A percentile compares a stretch with the other conserved stretches of the same genome.
These are phyloP conservation scores for Euphorbia schlechtendalii DNA, from an alignment of 441 rosid species.

Conservation along the genomic window DNA sequence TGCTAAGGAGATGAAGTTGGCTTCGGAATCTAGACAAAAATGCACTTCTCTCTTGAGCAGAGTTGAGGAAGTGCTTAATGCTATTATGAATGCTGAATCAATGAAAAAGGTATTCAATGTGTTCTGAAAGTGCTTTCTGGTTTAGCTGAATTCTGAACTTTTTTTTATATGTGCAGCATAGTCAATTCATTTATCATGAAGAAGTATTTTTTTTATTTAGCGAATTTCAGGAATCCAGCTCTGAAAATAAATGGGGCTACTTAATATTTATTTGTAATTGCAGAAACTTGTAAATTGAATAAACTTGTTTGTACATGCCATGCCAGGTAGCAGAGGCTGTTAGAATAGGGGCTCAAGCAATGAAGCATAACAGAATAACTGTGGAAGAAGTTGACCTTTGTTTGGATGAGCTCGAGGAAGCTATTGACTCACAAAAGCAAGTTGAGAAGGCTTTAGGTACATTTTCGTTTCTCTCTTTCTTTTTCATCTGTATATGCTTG, in stretches of 20 bases:
- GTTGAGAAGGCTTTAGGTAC: constrained; percentile 60
- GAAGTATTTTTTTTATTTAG: neutral
- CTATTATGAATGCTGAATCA: constrained; percentile 58
- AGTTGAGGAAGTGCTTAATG: constrained; percentile 65
- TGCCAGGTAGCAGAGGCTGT: constrained; percentile 75
- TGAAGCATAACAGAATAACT: constrained; percentile 54
- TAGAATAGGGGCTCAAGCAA: constrained; percentile 65
- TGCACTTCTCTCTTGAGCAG: constrained; percentile 58
- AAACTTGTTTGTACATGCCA: constrained; percentile 3
- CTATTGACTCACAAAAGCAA: constrained; percentile 58
- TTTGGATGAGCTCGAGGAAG: constrained; percentile 62
- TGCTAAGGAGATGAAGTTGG: constrained; percentile 60
- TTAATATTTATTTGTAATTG: too few species aligned
- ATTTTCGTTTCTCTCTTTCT: neutral
- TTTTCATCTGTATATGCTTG: neutral
- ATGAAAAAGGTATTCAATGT: constrained; percentile 46
- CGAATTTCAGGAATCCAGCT: neutral
- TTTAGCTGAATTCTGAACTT: neutral
- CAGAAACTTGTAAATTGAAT: constrained; percentile 3
- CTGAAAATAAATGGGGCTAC: too few species aligned
- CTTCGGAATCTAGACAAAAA: constrained; percentile 60
- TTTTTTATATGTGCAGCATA: neutral
- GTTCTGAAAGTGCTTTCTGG: neutral
- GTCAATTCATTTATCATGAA: neutral
- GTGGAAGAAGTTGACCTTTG: constrained; percentile 66